Conservation (phyloP, 75 land plant species). For the Cunninghamia lanceolata region DNA sequence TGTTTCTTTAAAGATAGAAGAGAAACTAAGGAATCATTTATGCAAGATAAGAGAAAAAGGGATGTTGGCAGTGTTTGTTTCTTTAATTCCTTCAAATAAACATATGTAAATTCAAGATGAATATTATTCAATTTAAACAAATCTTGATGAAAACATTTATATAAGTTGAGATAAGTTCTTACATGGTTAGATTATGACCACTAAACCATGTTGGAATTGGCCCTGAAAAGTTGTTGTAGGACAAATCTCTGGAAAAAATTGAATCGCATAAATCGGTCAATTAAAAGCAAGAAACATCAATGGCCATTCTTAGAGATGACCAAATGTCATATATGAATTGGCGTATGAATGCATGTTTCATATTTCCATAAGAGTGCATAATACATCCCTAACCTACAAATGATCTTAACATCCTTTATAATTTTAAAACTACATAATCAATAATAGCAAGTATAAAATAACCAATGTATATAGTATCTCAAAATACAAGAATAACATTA, state of each 20-base stretch:
- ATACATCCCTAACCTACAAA: not conserved
- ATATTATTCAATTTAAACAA: not conserved
- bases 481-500: no score
- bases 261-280: not conserved
- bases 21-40: not conserved
- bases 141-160: no score
- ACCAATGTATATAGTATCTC: no score
- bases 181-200: not conserved
- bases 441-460: no score
- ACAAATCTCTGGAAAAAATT: not conserved
- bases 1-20: not conserved
- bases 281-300: not conserved
- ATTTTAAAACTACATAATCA: no score
- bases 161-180: not conserved
- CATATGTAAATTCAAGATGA: not conserved
- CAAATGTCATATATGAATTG: not conserved
- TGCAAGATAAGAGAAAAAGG: not conserved
- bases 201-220: not conserved
- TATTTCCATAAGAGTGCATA: not conserved
- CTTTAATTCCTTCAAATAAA: not conserved
- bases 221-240: conserved; percentile 9
- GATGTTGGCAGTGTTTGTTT: not conserved
- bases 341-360: not conserved
- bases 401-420: no score
- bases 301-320: not conserved